Evolutionary conservation across 1,284 basidiomycete genomes (phyloP), one percentile per base, ranked within the genome.

Genomic region (Marasmius oreades): DNA sequence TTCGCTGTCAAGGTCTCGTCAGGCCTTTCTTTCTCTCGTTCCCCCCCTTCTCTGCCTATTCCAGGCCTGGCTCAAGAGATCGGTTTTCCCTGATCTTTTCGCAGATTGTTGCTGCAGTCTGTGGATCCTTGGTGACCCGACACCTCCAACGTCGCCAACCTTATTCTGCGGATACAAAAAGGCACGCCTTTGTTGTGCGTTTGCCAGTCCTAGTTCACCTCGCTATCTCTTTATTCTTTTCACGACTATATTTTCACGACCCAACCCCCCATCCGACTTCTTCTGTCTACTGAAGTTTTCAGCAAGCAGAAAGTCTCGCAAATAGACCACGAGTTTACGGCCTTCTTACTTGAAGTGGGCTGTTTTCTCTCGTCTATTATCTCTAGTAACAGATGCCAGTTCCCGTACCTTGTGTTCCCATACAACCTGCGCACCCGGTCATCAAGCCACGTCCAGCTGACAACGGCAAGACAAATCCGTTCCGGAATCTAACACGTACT

Each of bases 151-250:
- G 44, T 28, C 42, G 47, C 31, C 45, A 24, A 61, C 66, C 52
- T 66, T 68, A 48, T 48, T 64, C 64, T 64, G 62, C 64, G 61
- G 60, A 59, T 59, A 62, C 64, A 63, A 90, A 90, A 90, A 90
- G 88, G 89, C 88, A 91, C 88, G 88, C 89, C 88, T 91, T 91
- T 79, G 85, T 78, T 91, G 88, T 78, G 89, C 88, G 88, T 91
- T 77, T 77, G 88, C 88, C 88, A 86, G 57, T 53, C 70, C 63
- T 64, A 65, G 67, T 64, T 69, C 68, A 63, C 53, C 55, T 59
- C 58, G 56, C 59, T 54, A 53, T 59, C 63, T 63, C 65, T 59
- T 51, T 57, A 37, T 43, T 56, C 59, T 55, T 59, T 66, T 75
- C 76, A 85, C 84, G 82, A 85, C 78, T 72, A 71, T 75, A n/a